Percentiles rank a stretch among this genome's conserved stretches.
phyloP scores from a whole-genome alignment of 2,329 filamentous ascomycete genomes.

The Phialemonium atrogriseum region DNA sequence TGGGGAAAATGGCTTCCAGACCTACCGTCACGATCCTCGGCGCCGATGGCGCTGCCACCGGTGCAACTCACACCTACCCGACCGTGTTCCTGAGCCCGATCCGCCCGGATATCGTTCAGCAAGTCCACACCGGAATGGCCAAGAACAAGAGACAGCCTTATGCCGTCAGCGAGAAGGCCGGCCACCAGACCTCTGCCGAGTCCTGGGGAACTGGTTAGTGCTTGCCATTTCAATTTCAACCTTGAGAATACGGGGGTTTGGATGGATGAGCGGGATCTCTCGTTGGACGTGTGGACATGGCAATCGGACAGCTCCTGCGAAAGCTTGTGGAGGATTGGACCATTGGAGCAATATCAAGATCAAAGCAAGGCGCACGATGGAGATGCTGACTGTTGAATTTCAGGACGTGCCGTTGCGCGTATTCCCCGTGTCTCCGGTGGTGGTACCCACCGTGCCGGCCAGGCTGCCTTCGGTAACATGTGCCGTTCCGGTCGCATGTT shows the following conservation, averaged over 20 bases:
- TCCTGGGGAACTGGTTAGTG: conserved; percentile 96
- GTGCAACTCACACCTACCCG: conserved; percentile 84
- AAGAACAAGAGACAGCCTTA: conserved; percentile 99
- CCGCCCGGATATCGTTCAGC: conserved; percentile 98
- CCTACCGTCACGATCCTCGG: conserved; percentile 96
- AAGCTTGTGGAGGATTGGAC: too few relatives aligned
- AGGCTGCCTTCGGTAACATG: conserved; percentile 99
- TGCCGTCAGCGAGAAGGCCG: conserved; percentile 99
- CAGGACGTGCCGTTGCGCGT: conserved; percentile 98
- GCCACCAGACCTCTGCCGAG: conserved; percentile 99
- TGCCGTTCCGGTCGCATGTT: conserved; percentile 99
- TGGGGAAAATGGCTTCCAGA: conserved; percentile 77
- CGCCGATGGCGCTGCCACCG: conserved; percentile 88
- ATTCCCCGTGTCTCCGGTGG: conserved; percentile 99
- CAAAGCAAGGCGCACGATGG: neutral
- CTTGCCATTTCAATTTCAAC: neutral
- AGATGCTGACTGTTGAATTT: conserved; percentile 6
- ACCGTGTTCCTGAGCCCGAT: conserved; percentile 96
- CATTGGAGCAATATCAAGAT: too few relatives aligned
- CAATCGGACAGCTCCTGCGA: too few relatives aligned
- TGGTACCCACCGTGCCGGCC: conserved; percentile 99
- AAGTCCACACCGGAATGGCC: conserved; percentile 97
- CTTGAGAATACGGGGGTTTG: neutral
- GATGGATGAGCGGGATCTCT: neutral
- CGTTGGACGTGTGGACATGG: conserved; percentile 1